Conservation (phyloP, 805 yeast species). For the Henningerozyma blattae region DNA sequence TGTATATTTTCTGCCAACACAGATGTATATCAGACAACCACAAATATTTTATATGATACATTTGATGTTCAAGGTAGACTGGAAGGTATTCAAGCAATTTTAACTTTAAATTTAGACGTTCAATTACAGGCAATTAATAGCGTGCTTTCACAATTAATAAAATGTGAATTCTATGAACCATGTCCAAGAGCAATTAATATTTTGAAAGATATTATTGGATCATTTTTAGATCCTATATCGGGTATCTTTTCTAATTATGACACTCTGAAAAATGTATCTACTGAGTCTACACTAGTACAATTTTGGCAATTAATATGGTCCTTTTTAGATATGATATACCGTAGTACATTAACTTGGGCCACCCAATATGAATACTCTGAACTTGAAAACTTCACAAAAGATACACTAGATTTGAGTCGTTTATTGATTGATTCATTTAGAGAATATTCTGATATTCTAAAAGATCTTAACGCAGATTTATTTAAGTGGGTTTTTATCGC, state of each 20-base stretch:
- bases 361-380: conserved; percentile 39
- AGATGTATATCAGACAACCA: conserved; percentile 51
- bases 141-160: conserved; percentile 34
- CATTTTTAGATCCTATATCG: conserved; percentile 51
- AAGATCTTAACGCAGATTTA: conserved; percentile 26
- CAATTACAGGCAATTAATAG: conserved; percentile 38
- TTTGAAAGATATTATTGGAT: conserved; percentile 56
- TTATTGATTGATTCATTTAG: conserved; percentile 53
- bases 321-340: conserved; percentile 56
- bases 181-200: conserved; percentile 66
- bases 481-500: conserved; percentile 47
- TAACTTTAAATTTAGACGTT: conserved; percentile 32
- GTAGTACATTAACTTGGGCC: conserved; percentile 69
- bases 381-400: conserved; percentile 75
- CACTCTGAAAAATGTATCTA: conserved; percentile 14
- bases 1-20: conserved; percentile 54
- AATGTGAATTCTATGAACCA: conserved; percentile 49
- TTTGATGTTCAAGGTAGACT: conserved; percentile 71
- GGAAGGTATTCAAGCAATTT: conserved; percentile 53
- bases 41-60: conserved; percentile 61
- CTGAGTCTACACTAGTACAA: conserved; percentile 21
- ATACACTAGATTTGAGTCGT: conserved; percentile 69
- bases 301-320: conserved; percentile 71
- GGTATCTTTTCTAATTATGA: conserved; percentile 36
- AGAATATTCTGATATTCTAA: conserved; percentile 30